A percentile compares a stretch with the other conserved stretches of the same genome.
phyloP scores from a whole-genome alignment of 2,329 filamentous ascomycete species.

The Alternaria solani region DNA sequence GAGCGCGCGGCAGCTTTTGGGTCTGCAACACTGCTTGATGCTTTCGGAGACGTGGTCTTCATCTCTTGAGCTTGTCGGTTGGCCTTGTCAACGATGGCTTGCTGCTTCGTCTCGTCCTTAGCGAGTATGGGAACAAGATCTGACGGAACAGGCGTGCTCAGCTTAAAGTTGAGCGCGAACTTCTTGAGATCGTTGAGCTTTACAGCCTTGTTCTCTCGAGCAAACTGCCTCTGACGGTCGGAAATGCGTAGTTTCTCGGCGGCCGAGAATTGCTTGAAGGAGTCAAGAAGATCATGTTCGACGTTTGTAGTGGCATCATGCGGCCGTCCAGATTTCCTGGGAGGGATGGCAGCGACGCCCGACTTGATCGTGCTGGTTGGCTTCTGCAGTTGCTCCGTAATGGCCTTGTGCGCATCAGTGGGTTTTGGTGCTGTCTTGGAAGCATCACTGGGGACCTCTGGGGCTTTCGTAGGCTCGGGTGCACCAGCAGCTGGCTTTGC shows the following conservation, averaged over 20 bases:
- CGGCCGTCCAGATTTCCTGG: slow-evolving; percentile 50
- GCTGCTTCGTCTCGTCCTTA: slow-evolving; percentile 94
- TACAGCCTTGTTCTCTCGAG: slow-evolving; percentile 80
- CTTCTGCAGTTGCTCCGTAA: slow-evolving; percentile 37
- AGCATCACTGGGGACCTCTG: slow-evolving; percentile 9
- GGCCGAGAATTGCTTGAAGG: slow-evolving; percentile 71
- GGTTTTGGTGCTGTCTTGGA: slow-evolving; percentile 31
- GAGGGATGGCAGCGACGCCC: slow-evolving; percentile 33
- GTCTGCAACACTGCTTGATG: slow-evolving; percentile 53
- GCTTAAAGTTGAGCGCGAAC: slow-evolving; percentile 92
- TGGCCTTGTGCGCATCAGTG: slow-evolving; percentile 28
- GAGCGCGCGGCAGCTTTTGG: slow-evolving; percentile 44
- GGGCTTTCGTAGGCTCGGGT: slow-evolving; percentile 24
- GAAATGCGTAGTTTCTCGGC: slow-evolving; percentile 68
- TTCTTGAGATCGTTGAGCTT: slow-evolving; percentile 95
- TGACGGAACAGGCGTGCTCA: slow-evolving; percentile 87
- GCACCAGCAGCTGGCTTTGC: slow-evolving; percentile 28
- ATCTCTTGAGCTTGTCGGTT: slow-evolving; percentile 73
- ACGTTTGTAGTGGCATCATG: slow-evolving; percentile 68
- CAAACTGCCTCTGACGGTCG: slow-evolving; percentile 63
- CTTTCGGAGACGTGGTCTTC: slow-evolving; percentile 49
- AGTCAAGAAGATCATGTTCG: slow-evolving; percentile 67
- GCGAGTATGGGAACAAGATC: slow-evolving; percentile 95
- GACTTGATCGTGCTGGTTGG: slow-evolving; percentile 42
- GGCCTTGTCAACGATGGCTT: slow-evolving; percentile 89